Evolutionary conservation across 1,284 basidiomycete genomes (phyloP).

Genomic region (Puccinia polysora): DNA sequence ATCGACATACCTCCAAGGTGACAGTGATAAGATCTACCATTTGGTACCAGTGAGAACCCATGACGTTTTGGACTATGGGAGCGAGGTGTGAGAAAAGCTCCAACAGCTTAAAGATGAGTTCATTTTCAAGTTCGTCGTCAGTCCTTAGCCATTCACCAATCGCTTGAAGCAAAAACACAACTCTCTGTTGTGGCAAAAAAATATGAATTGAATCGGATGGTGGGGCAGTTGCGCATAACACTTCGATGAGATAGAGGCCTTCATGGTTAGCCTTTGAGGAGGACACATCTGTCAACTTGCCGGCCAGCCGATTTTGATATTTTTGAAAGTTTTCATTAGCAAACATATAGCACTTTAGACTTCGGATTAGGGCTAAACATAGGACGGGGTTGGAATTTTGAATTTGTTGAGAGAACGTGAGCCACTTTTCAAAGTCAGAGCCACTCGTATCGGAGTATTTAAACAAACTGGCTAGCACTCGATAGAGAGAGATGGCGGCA

Average conservation of each 20-base stretch:
- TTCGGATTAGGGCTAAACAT: conserved; percentile 59
- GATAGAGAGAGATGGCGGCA: conserved; percentile 61
- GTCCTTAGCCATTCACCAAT: conserved; percentile 77
- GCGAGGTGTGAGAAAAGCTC: conserved; percentile 70
- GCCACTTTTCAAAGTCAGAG: conserved; percentile 70
- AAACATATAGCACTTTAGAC: conserved; percentile 62
- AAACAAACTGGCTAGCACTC: conserved; percentile 63
- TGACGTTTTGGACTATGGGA: conserved; percentile 80
- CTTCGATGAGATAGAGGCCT: conserved; percentile 66
- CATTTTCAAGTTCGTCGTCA: conserved; percentile 64
- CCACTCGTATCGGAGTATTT: conserved; percentile 59
- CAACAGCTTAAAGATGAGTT: conserved; percentile 69
- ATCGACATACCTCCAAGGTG: conserved; percentile 68
- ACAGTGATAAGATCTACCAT: conserved; percentile 84
- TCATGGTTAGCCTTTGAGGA: conserved; percentile 63
- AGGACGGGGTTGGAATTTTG: conserved; percentile 69
- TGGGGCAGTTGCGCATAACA: conserved; percentile 73
- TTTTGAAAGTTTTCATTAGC: conserved; percentile 71
- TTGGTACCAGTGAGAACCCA: conserved; percentile 85
- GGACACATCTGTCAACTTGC: conserved; percentile 67
- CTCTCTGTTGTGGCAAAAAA: conserved; percentile 80
- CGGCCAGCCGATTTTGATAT: conserved; percentile 84
- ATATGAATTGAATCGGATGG: conserved; percentile 69
- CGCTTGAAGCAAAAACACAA: conserved; percentile 81
- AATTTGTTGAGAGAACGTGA: conserved; percentile 63